Evolutionary conservation across 208 protist genomes (phyloP), one percentile per base, ranked within the genome.

Genomic region (Trichomonas tenax): DNA sequence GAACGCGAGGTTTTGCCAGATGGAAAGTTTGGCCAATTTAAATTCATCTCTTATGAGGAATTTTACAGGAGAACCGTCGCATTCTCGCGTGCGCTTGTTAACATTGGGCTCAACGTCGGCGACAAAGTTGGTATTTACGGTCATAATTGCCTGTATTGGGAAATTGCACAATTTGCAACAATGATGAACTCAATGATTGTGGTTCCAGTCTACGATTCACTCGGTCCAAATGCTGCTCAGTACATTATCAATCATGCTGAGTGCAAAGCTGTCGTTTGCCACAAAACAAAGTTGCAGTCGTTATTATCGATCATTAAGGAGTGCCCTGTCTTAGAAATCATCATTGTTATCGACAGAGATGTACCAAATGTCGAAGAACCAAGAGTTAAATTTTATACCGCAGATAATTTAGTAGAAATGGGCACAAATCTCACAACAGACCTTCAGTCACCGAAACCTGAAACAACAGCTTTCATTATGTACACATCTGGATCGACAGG

Each of bases 121-220:
- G 96, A 96, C n/a, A 96, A 96, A 58, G 41, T 96, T 45, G 96
- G 82, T 34, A 96, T 96, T 36, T 96, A 96, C 40, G 41, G 58
- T 31, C 4, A 36, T 0, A 95, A 95, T 58, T 58, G 96, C 31
- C 14, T 31, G 0, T 63, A 38, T 6, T 96, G 96, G 96, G 45
- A 90, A 81, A 96, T 89, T 45, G n/a, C 82, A 63, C 40, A 96
- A 48, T 96, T 90, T 89, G 95, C 82, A 14, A 38, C 14, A 23
- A 1, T 34, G 23, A 26, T 96, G 0, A 86, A 4, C 34, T 63
- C 58, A 38, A 15, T 95, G 21, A 58, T 96, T 81, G 34, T 88
- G 17, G 96, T 96, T 44, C 58, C 88, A 49, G 23, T 96, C 11
- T 96, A 96, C 63, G 84, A 63, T 58, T 82, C 88, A 82, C 45